phyloP scores from a whole-genome alignment of 75 land plant genomes.

The Picea sitchensis region DNA sequence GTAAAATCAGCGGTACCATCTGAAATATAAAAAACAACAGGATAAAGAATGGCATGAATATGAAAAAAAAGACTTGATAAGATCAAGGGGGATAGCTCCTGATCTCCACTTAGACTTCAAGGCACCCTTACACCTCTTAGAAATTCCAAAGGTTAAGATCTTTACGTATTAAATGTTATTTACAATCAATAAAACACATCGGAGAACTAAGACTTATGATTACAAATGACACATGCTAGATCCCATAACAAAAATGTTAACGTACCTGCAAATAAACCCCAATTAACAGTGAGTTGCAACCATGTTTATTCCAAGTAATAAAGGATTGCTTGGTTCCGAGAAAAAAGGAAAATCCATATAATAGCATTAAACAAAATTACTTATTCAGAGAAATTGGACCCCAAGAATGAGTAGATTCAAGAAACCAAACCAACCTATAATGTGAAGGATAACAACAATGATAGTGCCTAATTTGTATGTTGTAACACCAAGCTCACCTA shows the following conservation, averaged over 20 bases:
- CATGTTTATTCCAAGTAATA: too few species aligned
- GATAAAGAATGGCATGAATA: background rate
- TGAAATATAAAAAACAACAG: background rate
- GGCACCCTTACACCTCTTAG: background rate
- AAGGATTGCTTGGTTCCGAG: too few species aligned
- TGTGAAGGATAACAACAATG: too few species aligned
- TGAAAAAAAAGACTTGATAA: background rate
- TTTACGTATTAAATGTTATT: background rate
- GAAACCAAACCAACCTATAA: too few species aligned
- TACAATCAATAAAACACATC: background rate
- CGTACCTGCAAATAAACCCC: too few species aligned
- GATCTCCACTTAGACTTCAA: background rate
- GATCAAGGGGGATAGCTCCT: background rate
- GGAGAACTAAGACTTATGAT: background rate
- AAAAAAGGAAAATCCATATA: too few species aligned
- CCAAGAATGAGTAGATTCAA: too few species aligned
- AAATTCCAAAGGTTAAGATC: background rate
- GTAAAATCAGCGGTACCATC: background rate
- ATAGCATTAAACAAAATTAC: too few species aligned
- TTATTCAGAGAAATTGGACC: too few species aligned
- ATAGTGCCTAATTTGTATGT: too few species aligned
- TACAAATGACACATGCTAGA: background rate
- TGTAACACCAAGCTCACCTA: too few species aligned
- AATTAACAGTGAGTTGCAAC: too few species aligned
- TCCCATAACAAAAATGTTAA: background rate